Conservation (phyloP, 2,329 filamentous ascomycete species). For the Talaromyces verruculosus region DNA sequence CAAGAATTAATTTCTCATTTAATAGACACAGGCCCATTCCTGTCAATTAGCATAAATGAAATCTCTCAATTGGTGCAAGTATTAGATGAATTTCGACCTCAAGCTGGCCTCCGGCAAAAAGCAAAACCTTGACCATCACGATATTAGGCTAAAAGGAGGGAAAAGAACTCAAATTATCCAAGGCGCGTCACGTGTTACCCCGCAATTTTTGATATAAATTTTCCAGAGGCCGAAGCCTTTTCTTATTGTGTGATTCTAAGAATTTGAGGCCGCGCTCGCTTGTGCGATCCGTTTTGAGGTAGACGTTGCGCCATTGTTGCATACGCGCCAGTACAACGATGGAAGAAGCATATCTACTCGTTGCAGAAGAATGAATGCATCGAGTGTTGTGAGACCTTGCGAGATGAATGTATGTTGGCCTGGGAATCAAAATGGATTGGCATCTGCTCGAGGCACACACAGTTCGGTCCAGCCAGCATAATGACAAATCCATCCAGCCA, state of each 20-base stretch:
- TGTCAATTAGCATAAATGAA: conserved; percentile 1
- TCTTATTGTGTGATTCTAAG: neutral
- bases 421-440: no score
- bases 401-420: no score
- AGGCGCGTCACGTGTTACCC: conserved; percentile 2
- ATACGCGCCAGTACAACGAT: neutral
- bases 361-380: neutral
- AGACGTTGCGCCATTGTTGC: neutral
- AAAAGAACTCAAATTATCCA: neutral
- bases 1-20: neutral
- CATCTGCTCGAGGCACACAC: neutral
- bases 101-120: neutral
- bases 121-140: neutral
- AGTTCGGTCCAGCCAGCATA: neutral
- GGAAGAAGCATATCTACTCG: neutral
- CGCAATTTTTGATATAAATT: conserved; percentile 4
- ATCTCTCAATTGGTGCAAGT: neutral
- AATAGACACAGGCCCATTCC: neutral
- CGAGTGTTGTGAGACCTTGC: neutral
- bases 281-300: neutral
- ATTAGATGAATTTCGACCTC: neutral
- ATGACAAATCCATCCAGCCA: neutral
- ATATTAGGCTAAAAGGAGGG: conserved; percentile 6
- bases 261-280: neutral
- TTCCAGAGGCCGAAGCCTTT: neutral